These are phyloP conservation scores for Stylosanthes scabra DNA, from an alignment of 331 rosid genomes.

Conservation along the genomic window DNA sequence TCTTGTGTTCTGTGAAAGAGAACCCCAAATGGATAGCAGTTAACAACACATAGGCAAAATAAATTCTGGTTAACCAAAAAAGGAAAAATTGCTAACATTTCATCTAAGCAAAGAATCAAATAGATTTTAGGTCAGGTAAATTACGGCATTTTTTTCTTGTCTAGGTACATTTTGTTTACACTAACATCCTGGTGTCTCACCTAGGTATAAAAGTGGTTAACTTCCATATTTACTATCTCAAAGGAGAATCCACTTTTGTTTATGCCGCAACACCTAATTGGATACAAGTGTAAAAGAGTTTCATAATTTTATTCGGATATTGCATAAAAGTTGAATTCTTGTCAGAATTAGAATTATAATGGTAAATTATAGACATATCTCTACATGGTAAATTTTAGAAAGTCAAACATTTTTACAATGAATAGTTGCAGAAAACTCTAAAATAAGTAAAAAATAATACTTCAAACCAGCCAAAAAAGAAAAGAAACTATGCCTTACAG, in stretches of 20 bases:
- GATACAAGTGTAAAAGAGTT: too few species aligned
- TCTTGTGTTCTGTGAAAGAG: constrained; percentile 75
- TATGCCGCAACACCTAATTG: too few species aligned
- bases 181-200: too few species aligned
- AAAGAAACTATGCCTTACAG: constrained; percentile 24
- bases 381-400: constrained; percentile 7
- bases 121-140: constrained; percentile 1
- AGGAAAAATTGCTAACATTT: too few species aligned
- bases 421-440: constrained; percentile 18
- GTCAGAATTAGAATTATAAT: constrained; percentile 4
- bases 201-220: too few species aligned
- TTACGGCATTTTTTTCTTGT: background rate
- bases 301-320: too few species aligned
- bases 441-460: constrained; percentile 16
- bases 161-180: constrained; percentile 20
- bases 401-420: constrained; percentile 23
- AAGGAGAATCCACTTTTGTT: too few species aligned
- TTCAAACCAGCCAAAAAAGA: background rate
- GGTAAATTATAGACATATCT: too few species aligned
- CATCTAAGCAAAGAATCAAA: constrained; percentile 19
- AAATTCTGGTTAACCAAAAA: background rate
- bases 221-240: too few species aligned
- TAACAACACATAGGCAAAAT: constrained; percentile 14
- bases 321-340: too few species aligned
- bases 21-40: constrained; percentile 29